Conservation (phyloP, 192 early-diverging fungal genomes). For the Chytriomyces sp. region DNA sequence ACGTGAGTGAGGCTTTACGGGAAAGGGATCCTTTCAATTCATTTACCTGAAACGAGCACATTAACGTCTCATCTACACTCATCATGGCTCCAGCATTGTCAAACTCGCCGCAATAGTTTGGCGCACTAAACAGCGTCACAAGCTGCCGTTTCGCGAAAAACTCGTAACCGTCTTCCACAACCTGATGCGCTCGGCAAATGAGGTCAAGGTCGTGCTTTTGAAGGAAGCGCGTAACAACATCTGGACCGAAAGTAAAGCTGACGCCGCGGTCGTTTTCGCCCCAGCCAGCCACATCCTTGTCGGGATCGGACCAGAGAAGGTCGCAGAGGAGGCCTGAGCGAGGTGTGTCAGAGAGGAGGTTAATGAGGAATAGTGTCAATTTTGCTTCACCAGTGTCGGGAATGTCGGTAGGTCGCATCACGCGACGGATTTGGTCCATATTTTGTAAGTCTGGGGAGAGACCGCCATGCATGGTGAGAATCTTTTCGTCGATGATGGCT, state of each 20-base stretch:
- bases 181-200: conserved; percentile 97
- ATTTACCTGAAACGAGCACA: conserved; percentile 64
- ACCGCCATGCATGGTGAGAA: conserved; percentile 98
- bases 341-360: background rate
- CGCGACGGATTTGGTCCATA: conserved; percentile 95
- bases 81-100: conserved; percentile 72
- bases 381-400: conserved; percentile 85
- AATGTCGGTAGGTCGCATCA: conserved; percentile 97
- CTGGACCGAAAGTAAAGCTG: conserved; percentile 92
- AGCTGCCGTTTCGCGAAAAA: conserved; percentile 96
- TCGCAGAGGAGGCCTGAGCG: conserved; percentile 84
- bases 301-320: conserved; percentile 95
- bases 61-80: conserved; percentile 67
- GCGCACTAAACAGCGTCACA: conserved; percentile 93
- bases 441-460: conserved; percentile 93
- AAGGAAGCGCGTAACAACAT: conserved; percentile 88
- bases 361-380: background rate
- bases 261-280: conserved; percentile 96
- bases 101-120: conserved; percentile 89
- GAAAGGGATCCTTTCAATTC: background rate
- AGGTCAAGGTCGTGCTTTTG: conserved; percentile 97
- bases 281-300: conserved; percentile 94
- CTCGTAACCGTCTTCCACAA: conserved; percentile 97
- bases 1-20: background rate
- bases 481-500: conserved; percentile 97